A percentile compares a stretch with the other conserved stretches of the same genome.
phyloP scores from a whole-genome alignment of 2,329 filamentous ascomycete species.

The Ascochyta viciae-villosae region DNA sequence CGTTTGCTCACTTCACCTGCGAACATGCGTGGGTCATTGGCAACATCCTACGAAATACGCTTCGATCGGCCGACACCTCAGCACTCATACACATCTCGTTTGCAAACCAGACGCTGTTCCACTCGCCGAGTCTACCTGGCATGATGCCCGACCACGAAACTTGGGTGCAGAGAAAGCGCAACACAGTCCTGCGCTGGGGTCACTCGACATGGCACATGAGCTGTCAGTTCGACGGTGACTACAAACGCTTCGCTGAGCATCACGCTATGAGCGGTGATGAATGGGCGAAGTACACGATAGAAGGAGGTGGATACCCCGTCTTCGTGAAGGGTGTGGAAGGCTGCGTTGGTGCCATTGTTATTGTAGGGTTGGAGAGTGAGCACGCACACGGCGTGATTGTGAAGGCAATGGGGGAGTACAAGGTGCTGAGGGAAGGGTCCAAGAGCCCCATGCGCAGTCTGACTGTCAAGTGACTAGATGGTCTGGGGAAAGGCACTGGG shows the following conservation, averaged over 20 bases:
- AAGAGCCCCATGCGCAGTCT: slow-evolving; percentile 43
- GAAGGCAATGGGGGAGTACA: slow-evolving; percentile 68
- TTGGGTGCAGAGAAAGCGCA: slow-evolving; percentile 70
- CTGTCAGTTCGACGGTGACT: slow-evolving; percentile 72
- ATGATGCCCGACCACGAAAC: slow-evolving; percentile 73
- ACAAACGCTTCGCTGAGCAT: slow-evolving; percentile 69
- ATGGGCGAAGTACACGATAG: slow-evolving; percentile 72
- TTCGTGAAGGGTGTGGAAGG: slow-evolving; percentile 77
- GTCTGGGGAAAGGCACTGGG: slow-evolving; percentile 22
- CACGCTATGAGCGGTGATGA: slow-evolving; percentile 64
- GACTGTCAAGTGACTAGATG: slow-evolving; percentile 44
- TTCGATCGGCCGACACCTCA: slow-evolving; percentile 62
- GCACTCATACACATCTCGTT: slow-evolving; percentile 70
- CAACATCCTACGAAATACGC: slow-evolving; percentile 68
- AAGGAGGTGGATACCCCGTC: slow-evolving; percentile 78
- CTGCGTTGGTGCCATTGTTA: slow-evolving; percentile 75
- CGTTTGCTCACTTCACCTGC: slow-evolving; percentile 65
- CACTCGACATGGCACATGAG: slow-evolving; percentile 74
- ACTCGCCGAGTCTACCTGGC: slow-evolving; percentile 70
- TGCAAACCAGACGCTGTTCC: slow-evolving; percentile 72
- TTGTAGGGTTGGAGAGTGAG: slow-evolving; percentile 77
- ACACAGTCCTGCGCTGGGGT: slow-evolving; percentile 75
- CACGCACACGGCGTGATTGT: slow-evolving; percentile 80
- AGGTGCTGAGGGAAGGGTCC: slow-evolving; percentile 44
- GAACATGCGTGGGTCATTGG: slow-evolving; percentile 71